These are phyloP conservation scores for Diaporthe amygdali DNA, from an alignment of 2,329 filamentous ascomycete genomes.

Conservation along the genomic window DNA sequence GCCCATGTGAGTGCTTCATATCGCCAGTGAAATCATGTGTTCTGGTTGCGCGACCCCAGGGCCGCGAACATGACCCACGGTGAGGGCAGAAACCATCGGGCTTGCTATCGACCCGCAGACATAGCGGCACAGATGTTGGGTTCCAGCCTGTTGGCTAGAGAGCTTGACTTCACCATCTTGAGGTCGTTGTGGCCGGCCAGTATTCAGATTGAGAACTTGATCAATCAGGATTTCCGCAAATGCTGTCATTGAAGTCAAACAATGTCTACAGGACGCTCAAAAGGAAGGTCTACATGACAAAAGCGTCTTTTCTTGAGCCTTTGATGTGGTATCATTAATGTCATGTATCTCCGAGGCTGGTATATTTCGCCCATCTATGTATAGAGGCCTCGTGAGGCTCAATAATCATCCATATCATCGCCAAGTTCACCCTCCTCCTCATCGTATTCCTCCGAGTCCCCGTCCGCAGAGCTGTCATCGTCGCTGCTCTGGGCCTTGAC, in stretches of 20 bases:
- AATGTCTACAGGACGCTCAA: neutral
- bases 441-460: conserved; percentile 37
- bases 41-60: neutral
- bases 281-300: neutral
- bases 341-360: neutral
- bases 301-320: too few relatives aligned
- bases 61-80: neutral
- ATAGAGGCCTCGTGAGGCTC: neutral
- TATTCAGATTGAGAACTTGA: neutral
- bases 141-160: neutral
- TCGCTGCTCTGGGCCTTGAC: conserved; percentile 26
- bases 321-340: neutral
- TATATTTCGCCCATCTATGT: neutral
- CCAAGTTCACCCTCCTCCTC: conserved; percentile 36
- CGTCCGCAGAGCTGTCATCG: conserved; percentile 24
- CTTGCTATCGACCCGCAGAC: neutral
- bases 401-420: conserved; percentile 29
- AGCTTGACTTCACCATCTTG: neutral
- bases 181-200: neutral
- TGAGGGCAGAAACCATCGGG: neutral
- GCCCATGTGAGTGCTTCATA: neutral
- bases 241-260: neutral
- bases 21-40: neutral
- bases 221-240: too few relatives aligned
- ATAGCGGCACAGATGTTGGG: neutral